A percentile compares a stretch with the other conserved stretches of the same genome.
These are phyloP conservation scores for Rhytidiadelphus loreus DNA, from an alignment of 225 moss, liverwort and hornwort species.

Conservation along the genomic window DNA sequence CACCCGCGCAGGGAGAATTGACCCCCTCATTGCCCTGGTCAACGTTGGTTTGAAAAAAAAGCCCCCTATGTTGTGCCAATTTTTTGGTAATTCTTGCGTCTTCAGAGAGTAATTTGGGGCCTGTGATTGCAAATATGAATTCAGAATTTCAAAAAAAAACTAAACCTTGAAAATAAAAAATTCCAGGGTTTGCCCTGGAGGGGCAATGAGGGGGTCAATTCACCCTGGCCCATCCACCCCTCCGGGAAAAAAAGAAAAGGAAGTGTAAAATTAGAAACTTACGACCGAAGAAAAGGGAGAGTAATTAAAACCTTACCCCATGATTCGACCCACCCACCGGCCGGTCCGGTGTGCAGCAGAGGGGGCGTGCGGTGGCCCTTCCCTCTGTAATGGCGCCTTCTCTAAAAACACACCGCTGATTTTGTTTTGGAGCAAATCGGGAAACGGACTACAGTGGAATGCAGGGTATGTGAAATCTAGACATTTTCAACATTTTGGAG, in stretches of 20 bases:
- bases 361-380: background rate
- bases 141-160: too few species aligned
- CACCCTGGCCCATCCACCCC: background rate
- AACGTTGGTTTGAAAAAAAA: too few species aligned
- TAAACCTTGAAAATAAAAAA: too few species aligned
- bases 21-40: too few species aligned
- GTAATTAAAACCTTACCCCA: background rate
- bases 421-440: background rate
- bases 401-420: too few species aligned
- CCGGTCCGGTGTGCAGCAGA: background rate
- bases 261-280: background rate
- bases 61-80: too few species aligned
- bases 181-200: too few species aligned
- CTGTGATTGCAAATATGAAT: too few species aligned
- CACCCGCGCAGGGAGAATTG: too few species aligned
- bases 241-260: background rate
- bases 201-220: too few species aligned
- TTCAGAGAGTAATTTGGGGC: too few species aligned
- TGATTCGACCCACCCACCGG: background rate
- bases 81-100: too few species aligned
- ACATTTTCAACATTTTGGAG: background rate
- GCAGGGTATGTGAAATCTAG: background rate
- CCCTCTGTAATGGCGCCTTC: background rate
- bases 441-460: background rate
- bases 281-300: background rate